Conservation (phyloP, 2,329 filamentous ascomycete genomes). For the Colletotrichum abscissum region DNA sequence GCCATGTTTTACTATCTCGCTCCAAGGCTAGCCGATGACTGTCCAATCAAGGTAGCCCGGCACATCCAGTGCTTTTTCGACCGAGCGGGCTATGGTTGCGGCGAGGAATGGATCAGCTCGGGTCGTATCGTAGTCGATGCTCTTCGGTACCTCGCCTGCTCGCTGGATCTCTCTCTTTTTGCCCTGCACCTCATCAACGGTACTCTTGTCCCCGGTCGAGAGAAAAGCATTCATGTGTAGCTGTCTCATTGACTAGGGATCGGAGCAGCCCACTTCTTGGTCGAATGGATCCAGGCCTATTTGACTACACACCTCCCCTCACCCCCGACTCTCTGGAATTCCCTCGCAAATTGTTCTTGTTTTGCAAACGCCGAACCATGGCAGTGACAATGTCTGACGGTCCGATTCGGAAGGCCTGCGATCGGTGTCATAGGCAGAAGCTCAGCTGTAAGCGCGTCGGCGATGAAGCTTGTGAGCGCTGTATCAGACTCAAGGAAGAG, state of each 20-base stretch:
- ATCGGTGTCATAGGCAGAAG: constrained; percentile 59
- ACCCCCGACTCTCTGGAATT: constrained; percentile 33
- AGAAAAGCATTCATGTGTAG: constrained; percentile 11
- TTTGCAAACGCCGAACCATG: constrained; percentile 37
- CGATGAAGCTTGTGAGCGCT: constrained; percentile 55
- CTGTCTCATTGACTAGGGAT: constrained; percentile 29
- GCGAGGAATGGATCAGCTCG: constrained; percentile 32
- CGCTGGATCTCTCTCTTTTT: not conserved
- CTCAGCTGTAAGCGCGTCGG: constrained; percentile 56
- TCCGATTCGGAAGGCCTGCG: constrained; percentile 56
- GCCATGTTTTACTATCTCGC: constrained; percentile 32
- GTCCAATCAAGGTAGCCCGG: constrained; percentile 21
- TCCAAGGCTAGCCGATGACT: constrained; percentile 19
- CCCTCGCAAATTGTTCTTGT: constrained; percentile 34
- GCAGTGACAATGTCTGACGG: constrained; percentile 50
- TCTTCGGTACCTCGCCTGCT: not conserved
- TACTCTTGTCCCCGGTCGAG: constrained; percentile 17
- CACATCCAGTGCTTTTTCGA: constrained; percentile 17
- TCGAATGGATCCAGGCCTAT: constrained; percentile 24
- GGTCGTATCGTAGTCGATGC: constrained; percentile 14
- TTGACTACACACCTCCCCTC: constrained; percentile 34
- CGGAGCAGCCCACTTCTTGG: constrained; percentile 7
- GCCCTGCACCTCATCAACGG: not conserved
- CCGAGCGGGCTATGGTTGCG: constrained; percentile 24
- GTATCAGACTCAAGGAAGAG: constrained; percentile 51